Evolutionary conservation across 805 yeast genomes (phyloP), one percentile per base, ranked within the genome.

Genomic region (Wickerhamomyces sydowiorum): DNA sequence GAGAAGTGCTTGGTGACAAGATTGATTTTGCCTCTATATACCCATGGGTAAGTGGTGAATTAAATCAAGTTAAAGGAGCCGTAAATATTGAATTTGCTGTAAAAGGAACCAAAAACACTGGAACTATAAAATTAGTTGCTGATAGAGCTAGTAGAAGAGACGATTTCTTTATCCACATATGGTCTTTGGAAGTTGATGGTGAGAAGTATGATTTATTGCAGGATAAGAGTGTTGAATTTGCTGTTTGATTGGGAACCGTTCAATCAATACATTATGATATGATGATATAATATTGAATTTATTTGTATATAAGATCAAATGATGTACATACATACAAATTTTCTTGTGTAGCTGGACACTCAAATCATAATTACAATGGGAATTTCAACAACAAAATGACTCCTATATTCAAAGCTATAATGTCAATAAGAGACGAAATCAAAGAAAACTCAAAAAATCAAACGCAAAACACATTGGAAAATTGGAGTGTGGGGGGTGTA

Each of bases 41-140:
- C 67, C 98, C 99, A 5, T 93, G 96, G 96, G 80, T 91, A 45
- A 66, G 72, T 43, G 99, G 99, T 12, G 76, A 79, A 36, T 67
- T 93, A 49, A 88, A 90, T 52, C 87, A 93, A 23, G 88, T 87
- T 46, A 73, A 78, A 47, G 96, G 96, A 21, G 69, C 75, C 17
- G 84, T 93, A 32, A 84, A 91, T 59, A 76, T 93, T 48, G 61
- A 62, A 23, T 89, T 88, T 53, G 64, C 71, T 28, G 85, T 88
- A 29, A 72, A 72, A 51, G 99, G 98, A 10, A 74, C 74, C 40
- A 71, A 73, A 50, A 71, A 68, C 15, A 76, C 75, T 2, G 81
- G 77, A 15, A 69, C 74, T 48, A 75, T 78, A 33, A 70, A 60
- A 46, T 74, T 93, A 59, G 73, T 76, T 45, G 96, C 96, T n/a